Percentiles rank a stretch among this genome's conserved stretches.
phyloP scores from a whole-genome alignment of 176 grass and related monocot genomes.

The Aegilops speltoides region DNA sequence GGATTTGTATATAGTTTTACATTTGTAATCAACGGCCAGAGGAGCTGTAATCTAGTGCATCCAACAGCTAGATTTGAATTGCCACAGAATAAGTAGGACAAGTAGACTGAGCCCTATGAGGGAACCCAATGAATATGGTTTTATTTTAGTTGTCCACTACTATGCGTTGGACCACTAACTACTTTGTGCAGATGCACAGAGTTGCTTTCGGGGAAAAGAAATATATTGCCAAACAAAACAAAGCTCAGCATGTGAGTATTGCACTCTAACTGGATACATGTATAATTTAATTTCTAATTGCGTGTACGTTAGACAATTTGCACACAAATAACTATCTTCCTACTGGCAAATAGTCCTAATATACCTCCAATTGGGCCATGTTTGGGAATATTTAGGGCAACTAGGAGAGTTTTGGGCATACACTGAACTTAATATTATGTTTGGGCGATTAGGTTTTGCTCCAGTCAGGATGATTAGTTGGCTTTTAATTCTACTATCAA shows the following conservation, averaged over 20 bases:
- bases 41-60: constrained; percentile 31
- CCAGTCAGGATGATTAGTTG: too few species aligned
- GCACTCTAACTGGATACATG: constrained; percentile 1
- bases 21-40: constrained; percentile 16
- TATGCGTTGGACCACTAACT: constrained; percentile 22
- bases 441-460: neutral
- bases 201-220: constrained; percentile 3
- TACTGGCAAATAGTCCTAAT: neutral
- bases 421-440: neutral
- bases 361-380: neutral
- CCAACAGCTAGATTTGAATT: constrained; percentile 43
- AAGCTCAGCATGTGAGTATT: neutral
- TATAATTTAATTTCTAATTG: neutral
- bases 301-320: neutral
- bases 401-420: neutral
- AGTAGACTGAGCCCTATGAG: constrained; percentile 7
- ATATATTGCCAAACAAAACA: constrained; percentile 19
- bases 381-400: neutral
- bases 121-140: neutral
- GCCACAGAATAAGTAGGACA: constrained; percentile 15
- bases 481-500: neutral
- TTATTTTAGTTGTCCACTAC: constrained; percentile 26
- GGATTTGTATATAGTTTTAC: neutral
- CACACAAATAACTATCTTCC: neutral
- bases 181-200: neutral